These are phyloP conservation scores for Rhizopogon vulgaris DNA, from an alignment of 768 basidiomycete species.

Conservation along the genomic window DNA sequence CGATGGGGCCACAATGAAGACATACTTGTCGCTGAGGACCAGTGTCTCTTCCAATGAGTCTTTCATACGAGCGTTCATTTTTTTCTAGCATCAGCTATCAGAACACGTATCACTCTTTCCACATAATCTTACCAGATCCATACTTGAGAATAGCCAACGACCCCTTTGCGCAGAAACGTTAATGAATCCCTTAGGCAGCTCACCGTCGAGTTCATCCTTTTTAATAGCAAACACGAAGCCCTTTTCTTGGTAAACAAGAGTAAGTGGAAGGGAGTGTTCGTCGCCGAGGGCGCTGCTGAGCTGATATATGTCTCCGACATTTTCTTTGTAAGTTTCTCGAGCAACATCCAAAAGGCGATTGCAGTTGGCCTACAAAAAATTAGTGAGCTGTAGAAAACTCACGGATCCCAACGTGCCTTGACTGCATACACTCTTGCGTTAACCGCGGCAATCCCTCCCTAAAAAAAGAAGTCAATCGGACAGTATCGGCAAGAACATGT, in stretches of 20 bases:
- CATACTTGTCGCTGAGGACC: slow-evolving; percentile 75
- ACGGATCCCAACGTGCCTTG: slow-evolving; percentile 33
- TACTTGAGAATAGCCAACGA: slow-evolving; percentile 69
- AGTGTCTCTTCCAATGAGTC: slow-evolving; percentile 89
- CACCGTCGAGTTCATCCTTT: slow-evolving; percentile 45
- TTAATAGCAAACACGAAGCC: slow-evolving; percentile 72
- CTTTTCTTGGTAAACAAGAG: slow-evolving; percentile 62
- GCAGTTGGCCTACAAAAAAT: slow-evolving; percentile 51
- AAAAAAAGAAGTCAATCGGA: background rate
- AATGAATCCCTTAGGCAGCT: slow-evolving; percentile 65
- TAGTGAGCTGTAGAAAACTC: background rate
- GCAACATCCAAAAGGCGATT: slow-evolving; percentile 90
- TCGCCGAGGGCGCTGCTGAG: slow-evolving; percentile 55
- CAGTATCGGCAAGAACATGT: background rate
- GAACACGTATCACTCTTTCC: background rate
- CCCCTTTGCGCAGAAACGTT: slow-evolving; percentile 62
- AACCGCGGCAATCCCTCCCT: slow-evolving; percentile 70
- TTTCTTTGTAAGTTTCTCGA: slow-evolving; percentile 91
- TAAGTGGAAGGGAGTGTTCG: slow-evolving; percentile 57
- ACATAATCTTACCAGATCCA: slow-evolving; percentile 61
- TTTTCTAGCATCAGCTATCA: slow-evolving; percentile 46
- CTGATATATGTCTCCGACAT: slow-evolving; percentile 79
- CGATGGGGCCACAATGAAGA: background rate
- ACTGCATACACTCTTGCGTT: slow-evolving; percentile 89
- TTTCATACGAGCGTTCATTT: slow-evolving; percentile 83